A percentile compares a stretch with the other conserved stretches of the same genome.
Conservation (phyloP, 805 yeast genomes). For the Suhomyces sp. region DNA sequence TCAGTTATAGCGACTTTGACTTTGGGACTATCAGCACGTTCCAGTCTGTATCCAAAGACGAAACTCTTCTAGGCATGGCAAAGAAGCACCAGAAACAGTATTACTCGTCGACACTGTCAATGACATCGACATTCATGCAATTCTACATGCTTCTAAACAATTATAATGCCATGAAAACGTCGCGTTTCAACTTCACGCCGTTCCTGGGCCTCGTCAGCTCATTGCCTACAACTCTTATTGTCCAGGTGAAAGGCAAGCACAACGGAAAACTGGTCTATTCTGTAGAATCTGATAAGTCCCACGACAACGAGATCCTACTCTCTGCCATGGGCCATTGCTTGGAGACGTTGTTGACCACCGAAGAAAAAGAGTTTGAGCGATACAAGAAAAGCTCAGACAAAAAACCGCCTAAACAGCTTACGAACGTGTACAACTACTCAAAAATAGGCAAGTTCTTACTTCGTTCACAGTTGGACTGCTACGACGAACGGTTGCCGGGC, state of each 20-base stretch:
- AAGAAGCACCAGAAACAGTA: constrained; percentile 35
- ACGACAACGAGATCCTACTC: constrained; percentile 64
- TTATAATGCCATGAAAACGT: constrained; percentile 17
- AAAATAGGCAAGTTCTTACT: constrained; percentile 63
- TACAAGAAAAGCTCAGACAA: constrained; percentile 18
- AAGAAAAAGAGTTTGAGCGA: constrained; percentile 48
- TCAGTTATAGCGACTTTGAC: constrained; percentile 64
- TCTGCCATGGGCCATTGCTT: constrained; percentile 75
- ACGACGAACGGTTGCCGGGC: constrained; percentile 74
- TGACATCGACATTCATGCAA: constrained; percentile 74
- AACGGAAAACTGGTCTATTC: constrained; percentile 44
- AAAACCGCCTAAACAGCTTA: constrained; percentile 8
- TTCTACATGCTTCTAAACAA: constrained; percentile 66
- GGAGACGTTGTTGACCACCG: constrained; percentile 70
- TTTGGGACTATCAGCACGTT: constrained; percentile 55
- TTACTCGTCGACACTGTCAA: constrained; percentile 82
- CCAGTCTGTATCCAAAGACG: constrained; percentile 67
- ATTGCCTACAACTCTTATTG: constrained; percentile 52
- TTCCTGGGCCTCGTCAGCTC: constrained; percentile 8
- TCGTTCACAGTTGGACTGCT: constrained; percentile 90
- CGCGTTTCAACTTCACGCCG: constrained; percentile 24
- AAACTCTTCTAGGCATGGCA: constrained; percentile 48
- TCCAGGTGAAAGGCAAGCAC: constrained; percentile 45
- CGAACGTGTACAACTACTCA: constrained; percentile 66
- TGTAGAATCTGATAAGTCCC: constrained; percentile 66